Base-by-base conservation (phyloP, 768 basidiomycete genomes). In the Plicaturopsis crispa region DNA sequence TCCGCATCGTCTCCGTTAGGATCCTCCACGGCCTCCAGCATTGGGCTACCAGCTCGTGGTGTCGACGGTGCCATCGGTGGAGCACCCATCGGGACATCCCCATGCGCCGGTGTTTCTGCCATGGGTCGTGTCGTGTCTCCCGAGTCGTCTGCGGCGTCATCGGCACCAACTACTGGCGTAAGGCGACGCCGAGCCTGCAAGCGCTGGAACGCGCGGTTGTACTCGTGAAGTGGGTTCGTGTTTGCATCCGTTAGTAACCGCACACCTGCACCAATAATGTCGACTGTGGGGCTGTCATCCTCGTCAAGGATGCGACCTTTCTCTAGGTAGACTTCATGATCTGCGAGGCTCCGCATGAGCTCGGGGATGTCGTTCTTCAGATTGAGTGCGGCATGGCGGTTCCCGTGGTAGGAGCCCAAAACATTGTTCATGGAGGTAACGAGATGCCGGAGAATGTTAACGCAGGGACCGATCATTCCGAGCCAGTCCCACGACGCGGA, bases 401-500 rank as follows among this genome's bases (percentile, higher is more conserved):
- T 48, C 2, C 53, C 54, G 18, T 46, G 40, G 24, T 55, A 44
- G 14, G 47, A 13, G 2, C 56, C 54, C 0, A 58, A 36, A 2
- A 33, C 35, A 2, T 39, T 11, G 12, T 53, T 51, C 23, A 58
- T 48, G 6, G 22, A 31, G 6, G 11, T 40, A 13, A 46, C 38
- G 6, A 59, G 47, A 6, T 46, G 30, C 3, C 53, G 45, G 8
- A 60, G 46, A 1, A 43, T 38, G 4, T 52, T 33, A 8, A 54
- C 50, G 39, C 54, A 55, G 1, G 55, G 57, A 1, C 49, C 42
- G 6, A 59, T 45, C 20, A 43, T 36, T 14, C 40, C 50, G 3
- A 59, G 44, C 56, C 54, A 59, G 21, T 54, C 50, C 57, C 57
- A 59, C 8, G 54, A 52, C 0, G 45, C 44, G 31, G 43, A 45